These are phyloP conservation scores for Hypoxylon sp. DNA, from an alignment of 2,329 filamentous ascomycete genomes.

Conservation along the genomic window DNA sequence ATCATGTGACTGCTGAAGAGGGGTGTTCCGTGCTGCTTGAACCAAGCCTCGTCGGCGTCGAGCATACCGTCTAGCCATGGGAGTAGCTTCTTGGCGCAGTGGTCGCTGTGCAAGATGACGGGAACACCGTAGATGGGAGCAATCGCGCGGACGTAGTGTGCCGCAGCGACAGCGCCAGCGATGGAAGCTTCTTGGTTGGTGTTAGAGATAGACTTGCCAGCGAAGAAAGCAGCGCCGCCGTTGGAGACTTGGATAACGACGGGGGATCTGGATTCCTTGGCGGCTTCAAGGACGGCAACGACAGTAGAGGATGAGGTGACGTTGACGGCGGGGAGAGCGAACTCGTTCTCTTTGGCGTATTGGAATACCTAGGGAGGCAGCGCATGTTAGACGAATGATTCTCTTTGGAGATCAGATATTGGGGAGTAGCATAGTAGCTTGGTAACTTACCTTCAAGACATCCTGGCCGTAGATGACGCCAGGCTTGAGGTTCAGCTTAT, in stretches of 20 bases:
- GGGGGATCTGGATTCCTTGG: slow-evolving; percentile 90
- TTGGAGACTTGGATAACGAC: slow-evolving; percentile 95
- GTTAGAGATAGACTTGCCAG: slow-evolving; percentile 90
- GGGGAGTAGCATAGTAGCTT: not conserved
- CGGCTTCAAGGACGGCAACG: slow-evolving; percentile 92
- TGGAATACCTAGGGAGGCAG: slow-evolving; percentile 70
- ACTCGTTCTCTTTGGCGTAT: slow-evolving; percentile 88
- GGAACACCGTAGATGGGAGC: slow-evolving; percentile 91
- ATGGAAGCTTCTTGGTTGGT: slow-evolving; percentile 88
- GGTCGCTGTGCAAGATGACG: slow-evolving; percentile 95
- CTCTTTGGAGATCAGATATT: not conserved
- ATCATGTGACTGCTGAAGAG: slow-evolving; percentile 99
- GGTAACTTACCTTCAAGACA: slow-evolving; percentile 67
- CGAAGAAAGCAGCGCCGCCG: slow-evolving; percentile 93
- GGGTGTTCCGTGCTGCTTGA: slow-evolving; percentile 92
- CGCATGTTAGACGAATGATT: slow-evolving; percentile 17
- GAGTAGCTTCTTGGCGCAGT: slow-evolving; percentile 99
- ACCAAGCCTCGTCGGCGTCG: slow-evolving; percentile 93
- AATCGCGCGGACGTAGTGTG: slow-evolving; percentile 92
- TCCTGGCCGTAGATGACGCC: slow-evolving; percentile 70
- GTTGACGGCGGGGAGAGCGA: slow-evolving; percentile 92
- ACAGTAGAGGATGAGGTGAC: slow-evolving; percentile 93
- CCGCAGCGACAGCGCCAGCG: slow-evolving; percentile 87
- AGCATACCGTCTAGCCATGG: slow-evolving; percentile 98
- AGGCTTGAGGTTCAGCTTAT: slow-evolving; percentile 65